These are phyloP conservation scores for Trichocomaceae sp. DNA, from an alignment of 2,329 filamentous ascomycete species.

Conservation along the genomic window DNA sequence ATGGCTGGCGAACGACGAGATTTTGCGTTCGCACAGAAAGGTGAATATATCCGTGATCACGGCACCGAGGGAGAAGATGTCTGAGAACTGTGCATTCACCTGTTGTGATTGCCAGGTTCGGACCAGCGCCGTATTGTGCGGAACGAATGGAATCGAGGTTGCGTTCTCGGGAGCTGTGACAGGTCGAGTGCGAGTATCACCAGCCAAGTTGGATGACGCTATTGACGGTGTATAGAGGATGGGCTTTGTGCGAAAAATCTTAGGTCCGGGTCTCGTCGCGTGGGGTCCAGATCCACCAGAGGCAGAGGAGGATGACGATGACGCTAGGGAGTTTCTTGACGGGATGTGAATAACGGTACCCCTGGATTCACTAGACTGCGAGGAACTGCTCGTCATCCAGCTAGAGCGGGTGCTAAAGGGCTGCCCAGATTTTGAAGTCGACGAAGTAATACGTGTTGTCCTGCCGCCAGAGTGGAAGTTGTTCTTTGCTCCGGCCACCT, in stretches of 20 bases:
- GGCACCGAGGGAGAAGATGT: slow-evolving; percentile 55
- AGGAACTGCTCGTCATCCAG: slow-evolving; percentile 18
- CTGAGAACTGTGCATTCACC: slow-evolving; percentile 36
- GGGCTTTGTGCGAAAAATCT: slow-evolving; percentile 19
- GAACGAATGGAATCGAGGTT: slow-evolving; percentile 7
- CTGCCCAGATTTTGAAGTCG: slow-evolving; percentile 16
- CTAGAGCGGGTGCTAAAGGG: slow-evolving; percentile 17
- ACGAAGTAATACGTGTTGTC: slow-evolving; percentile 26
- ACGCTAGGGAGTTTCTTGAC: slow-evolving; percentile 14
- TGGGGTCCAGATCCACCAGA: slow-evolving; percentile 21
- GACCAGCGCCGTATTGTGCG: slow-evolving; percentile 23
- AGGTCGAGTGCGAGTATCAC: slow-evolving; percentile 19
- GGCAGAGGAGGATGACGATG: slow-evolving; percentile 30
- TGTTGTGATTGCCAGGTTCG: slow-evolving; percentile 35
- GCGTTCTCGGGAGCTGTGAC: slow-evolving; percentile 29
- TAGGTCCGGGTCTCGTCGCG: slow-evolving; percentile 2
- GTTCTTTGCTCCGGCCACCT: slow-evolving; percentile 24
- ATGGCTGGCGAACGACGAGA: slow-evolving; percentile 50
- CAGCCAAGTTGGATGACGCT: slow-evolving; percentile 21
- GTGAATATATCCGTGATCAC: slow-evolving; percentile 55
- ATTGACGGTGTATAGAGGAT: slow-evolving; percentile 30
- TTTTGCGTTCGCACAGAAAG: slow-evolving; percentile 51
- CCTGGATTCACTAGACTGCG: slow-evolving; percentile 29
- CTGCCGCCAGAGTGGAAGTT: slow-evolving; percentile 37
- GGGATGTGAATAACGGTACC: slow-evolving; percentile 31